Percentiles rank a stretch among this genome's conserved stretches.
phyloP scores from a whole-genome alignment of 495 filamentous ascomycete genomes.

The Tuber magnatum region DNA sequence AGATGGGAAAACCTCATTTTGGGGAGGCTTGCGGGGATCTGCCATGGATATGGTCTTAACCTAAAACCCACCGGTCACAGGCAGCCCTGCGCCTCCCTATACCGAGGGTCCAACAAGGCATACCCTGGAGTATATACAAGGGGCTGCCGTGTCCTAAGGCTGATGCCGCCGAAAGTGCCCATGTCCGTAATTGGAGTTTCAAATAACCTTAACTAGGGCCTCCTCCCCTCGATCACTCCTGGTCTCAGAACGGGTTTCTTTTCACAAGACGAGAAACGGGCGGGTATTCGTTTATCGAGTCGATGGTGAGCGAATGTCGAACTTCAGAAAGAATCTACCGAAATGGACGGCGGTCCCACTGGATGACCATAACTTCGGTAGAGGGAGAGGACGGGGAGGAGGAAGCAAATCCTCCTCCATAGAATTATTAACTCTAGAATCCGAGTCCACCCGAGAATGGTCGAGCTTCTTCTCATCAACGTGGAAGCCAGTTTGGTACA shows the following conservation, averaged over 20 bases:
- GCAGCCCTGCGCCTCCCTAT: neutral
- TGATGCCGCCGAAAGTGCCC: neutral
- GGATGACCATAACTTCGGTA: neutral
- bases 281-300: too few species aligned
- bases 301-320: neutral
- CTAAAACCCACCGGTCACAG: neutral
- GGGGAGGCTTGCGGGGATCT: neutral
- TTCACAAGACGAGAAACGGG: neutral
- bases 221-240: neutral
- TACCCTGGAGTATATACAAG: neutral
- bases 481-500: neutral
- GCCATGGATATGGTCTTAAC: neutral
- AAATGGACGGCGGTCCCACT: neutral
- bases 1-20: neutral
- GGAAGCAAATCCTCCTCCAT: neutral
- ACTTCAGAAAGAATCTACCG: neutral
- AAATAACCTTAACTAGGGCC: neutral
- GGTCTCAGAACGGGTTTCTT: neutral
- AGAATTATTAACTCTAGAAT: neutral
- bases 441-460: neutral
- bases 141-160: neutral
- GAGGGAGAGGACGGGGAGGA: too few species aligned
- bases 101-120: neutral
- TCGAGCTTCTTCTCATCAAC: too few species aligned
- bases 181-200: neutral